phyloP scores from a whole-genome alignment of 108 stramenopile species.

The Seminavis robusta region DNA sequence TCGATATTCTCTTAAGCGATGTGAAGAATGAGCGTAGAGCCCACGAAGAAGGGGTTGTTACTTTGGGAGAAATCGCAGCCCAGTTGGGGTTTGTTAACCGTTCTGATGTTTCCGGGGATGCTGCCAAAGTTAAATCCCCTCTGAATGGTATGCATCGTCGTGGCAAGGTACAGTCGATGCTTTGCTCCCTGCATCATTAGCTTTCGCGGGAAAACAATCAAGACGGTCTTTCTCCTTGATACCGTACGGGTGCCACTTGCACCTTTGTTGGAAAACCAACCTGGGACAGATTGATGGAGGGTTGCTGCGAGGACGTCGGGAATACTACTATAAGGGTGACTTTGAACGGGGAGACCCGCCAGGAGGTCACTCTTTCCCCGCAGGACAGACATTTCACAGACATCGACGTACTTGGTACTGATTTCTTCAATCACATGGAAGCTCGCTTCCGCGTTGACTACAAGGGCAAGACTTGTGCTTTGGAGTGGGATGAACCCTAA shows the following conservation, averaged over 20 bases:
- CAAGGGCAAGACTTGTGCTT: neutral
- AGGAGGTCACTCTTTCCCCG: neutral
- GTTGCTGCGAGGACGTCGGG: neutral
- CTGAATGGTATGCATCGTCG: too few species aligned
- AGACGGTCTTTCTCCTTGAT: too few species aligned
- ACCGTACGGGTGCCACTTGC: neutral
- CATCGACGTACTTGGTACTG: neutral
- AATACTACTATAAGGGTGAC: neutral
- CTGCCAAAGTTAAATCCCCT: too few species aligned
- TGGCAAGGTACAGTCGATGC: too few species aligned
- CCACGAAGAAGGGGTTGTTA: too few species aligned
- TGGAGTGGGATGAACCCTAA: neutral
- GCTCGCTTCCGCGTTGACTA: neutral
- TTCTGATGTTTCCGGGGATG: too few species aligned
- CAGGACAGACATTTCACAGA: neutral
- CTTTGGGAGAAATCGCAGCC: too few species aligned
- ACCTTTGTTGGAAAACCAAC: neutral
- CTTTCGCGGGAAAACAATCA: too few species aligned
- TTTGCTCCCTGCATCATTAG: too few species aligned
- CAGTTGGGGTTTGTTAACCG: too few species aligned
- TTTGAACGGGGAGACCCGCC: neutral
- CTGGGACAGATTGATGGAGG: neutral
- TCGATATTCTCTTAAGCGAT: too few species aligned
- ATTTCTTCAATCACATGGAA: conserved; percentile 1
- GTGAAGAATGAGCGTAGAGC: too few species aligned